phyloP scores from a whole-genome alignment of 768 basidiomycete genomes.

The Suillus subalutaceus region DNA sequence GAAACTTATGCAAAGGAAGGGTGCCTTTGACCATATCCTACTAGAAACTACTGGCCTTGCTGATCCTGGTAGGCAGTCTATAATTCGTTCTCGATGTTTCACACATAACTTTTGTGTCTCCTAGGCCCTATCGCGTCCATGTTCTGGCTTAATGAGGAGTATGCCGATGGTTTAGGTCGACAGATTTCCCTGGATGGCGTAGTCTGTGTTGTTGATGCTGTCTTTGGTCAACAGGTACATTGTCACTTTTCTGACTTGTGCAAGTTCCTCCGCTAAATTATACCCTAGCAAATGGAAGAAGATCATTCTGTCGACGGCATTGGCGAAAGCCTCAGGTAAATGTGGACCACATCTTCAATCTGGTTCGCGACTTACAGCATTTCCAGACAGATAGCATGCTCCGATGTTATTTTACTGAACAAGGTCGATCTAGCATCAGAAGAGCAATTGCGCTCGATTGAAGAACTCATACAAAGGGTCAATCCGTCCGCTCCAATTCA shows the following conservation, averaged over 20 bases:
- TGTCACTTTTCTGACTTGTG: neutral
- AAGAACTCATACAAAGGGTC: conserved; percentile 65
- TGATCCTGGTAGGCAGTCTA: conserved; percentile 71
- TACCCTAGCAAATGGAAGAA: conserved; percentile 83
- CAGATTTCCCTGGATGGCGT: conserved; percentile 87
- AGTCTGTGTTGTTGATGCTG: conserved; percentile 89
- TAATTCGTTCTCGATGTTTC: neutral
- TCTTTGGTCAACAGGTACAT: conserved; percentile 68
- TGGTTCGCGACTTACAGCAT: conserved; percentile 5
- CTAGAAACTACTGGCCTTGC: conserved; percentile 96
- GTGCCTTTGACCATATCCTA: conserved; percentile 92
- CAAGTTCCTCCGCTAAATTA: conserved; percentile 5
- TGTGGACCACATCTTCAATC: conserved; percentile 1
- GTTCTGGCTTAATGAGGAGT: conserved; percentile 90
- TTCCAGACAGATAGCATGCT: conserved; percentile 87
- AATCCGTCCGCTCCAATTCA: conserved; percentile 83
- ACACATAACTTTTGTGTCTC: conserved; percentile 7
- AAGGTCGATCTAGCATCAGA: conserved; percentile 77
- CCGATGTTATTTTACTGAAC: conserved; percentile 92
- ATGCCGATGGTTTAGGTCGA: conserved; percentile 61
- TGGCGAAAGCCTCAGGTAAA: conserved; percentile 81
- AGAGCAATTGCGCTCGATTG: conserved; percentile 48
- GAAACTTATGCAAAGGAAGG: conserved; percentile 83
- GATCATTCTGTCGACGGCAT: conserved; percentile 64
- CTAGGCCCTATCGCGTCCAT: conserved; percentile 83